A percentile compares a stretch with the other conserved stretches of the same genome.
These are phyloP conservation scores for Basidioascus undulatus DNA, from an alignment of 768 basidiomycete species.

Conservation along the genomic window DNA sequence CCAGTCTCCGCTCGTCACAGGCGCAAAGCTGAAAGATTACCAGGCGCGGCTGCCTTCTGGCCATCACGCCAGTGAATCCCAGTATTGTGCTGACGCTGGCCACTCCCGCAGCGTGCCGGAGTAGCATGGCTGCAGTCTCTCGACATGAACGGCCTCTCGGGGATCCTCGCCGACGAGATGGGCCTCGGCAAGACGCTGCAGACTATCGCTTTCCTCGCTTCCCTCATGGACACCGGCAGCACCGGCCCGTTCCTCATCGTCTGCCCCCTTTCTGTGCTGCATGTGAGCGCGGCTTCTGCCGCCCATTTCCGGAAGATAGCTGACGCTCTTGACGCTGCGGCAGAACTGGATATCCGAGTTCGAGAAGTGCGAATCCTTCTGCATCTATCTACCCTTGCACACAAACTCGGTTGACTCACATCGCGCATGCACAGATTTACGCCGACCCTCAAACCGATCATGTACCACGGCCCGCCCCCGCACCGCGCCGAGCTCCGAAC, in stretches of 20 bases:
- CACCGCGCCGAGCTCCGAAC: conserved; percentile 54
- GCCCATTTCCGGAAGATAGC: conserved; percentile 67
- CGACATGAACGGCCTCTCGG: conserved; percentile 16
- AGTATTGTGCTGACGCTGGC: neutral
- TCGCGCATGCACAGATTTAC: conserved; percentile 2
- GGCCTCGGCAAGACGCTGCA: conserved; percentile 51
- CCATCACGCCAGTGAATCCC: neutral
- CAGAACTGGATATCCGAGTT: conserved; percentile 15
- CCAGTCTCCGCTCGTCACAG: conserved; percentile 60
- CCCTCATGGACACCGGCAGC: conserved; percentile 45
- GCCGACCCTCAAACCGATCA: conserved; percentile 37
- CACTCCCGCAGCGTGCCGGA: conserved; percentile 11
- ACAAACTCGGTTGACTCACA: neutral
- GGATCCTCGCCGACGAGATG: conserved; percentile 17
- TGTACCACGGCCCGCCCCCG: conserved; percentile 68
- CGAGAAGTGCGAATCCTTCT: conserved; percentile 23
- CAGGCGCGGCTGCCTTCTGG: conserved; percentile 22
- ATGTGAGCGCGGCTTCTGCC: conserved; percentile 81
- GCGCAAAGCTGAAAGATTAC: conserved; percentile 63
- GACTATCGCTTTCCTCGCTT: conserved; percentile 78
- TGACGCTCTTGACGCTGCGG: conserved; percentile 31
- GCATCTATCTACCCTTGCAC: neutral
- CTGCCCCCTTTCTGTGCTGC: conserved; percentile 74
- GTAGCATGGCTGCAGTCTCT: conserved; percentile 14
- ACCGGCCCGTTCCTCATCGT: conserved; percentile 63